Base-by-base conservation (phyloP, 768 basidiomycete genomes). In the Amyloporia xantha region DNA sequence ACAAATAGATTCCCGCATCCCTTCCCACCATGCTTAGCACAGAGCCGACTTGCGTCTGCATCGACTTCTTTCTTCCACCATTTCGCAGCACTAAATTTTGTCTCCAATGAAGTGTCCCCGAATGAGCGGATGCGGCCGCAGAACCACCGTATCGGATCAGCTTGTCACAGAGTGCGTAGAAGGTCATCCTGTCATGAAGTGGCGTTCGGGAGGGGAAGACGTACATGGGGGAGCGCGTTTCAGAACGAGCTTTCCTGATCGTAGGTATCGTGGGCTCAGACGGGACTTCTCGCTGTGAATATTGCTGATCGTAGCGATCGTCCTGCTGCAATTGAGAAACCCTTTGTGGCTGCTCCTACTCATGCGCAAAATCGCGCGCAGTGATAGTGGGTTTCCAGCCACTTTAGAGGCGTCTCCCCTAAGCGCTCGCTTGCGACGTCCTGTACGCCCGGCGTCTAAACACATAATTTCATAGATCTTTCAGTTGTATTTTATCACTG, bases 61-160 rank as follows among this genome's bases (percentile, higher is more conserved):
- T n/a, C n/a, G n/a, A n/a, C n/a, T n/a, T n/a, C n/a, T n/a, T n/a
- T n/a, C n/a, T n/a, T n/a, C n/a, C n/a, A n/a, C n/a, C n/a, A n/a
- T n/a, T n/a, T n/a, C n/a, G n/a, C n/a, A n/a, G n/a, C n/a, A n/a
- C n/a, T n/a, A n/a, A n/a, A n/a, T n/a, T n/a, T n/a, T n/a, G n/a
- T n/a, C n/a, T n/a, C n/a, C n/a, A n/a, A n/a, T n/a, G n/a, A n/a
- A 86, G 53, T 81, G 74, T 7, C 84, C 85, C 48, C 86, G 81
- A 54, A 89, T 87, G 44, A 89, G 73, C 5, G 86, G 87, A 59
- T 89, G 87, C 0, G 84, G 85, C 13, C 83, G 82, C 43, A 84
- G 68, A 15, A 55, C 47, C 12, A 55, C 53, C 0, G 50, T 53
- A 21, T 74, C 68, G 2, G 66, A 61, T 50, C 57, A 59, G 40